Conservation (phyloP, 2,329 filamentous ascomycete species). For the Periconia sp. region DNA sequence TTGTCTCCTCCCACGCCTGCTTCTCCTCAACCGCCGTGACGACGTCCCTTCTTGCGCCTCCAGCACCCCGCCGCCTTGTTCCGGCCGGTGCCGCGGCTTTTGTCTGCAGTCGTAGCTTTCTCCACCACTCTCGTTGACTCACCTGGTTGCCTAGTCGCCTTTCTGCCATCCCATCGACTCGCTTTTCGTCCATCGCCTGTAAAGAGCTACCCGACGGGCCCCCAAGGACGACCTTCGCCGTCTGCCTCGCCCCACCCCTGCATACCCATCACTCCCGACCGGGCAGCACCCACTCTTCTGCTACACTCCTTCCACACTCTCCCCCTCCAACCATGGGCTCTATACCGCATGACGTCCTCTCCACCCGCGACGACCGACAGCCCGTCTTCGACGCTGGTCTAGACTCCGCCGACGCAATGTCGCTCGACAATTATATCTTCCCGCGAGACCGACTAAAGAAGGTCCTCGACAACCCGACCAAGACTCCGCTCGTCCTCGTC, state of each 20-base stretch:
- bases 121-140: background rate
- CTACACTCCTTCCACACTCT: conserved; percentile 11
- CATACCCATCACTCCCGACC: background rate
- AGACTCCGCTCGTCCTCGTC: conserved; percentile 70
- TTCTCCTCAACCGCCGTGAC: background rate
- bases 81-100: too few species aligned
- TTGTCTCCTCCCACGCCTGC: background rate
- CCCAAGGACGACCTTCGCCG: background rate
- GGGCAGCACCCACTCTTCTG: background rate
- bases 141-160: too few species aligned
- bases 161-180: too few species aligned
- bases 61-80: too few species aligned
- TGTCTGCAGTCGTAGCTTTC: background rate
- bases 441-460: conserved; percentile 65
- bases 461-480: conserved; percentile 60
- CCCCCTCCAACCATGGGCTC: conserved; percentile 30
- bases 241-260: background rate
- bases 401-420: conserved; percentile 34
- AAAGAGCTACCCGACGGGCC: too few species aligned
- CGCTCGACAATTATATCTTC: conserved; percentile 63
- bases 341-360: conserved; percentile 23
- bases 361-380: conserved; percentile 16
- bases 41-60: background rate
- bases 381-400: conserved; percentile 27
- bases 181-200: too few species aligned